A percentile compares a stretch with the other conserved stretches of the same genome.
Evolutionary conservation across 2,329 filamentous ascomycete genomes (phyloP).

Genomic region (Colletotrichum sp.): DNA sequence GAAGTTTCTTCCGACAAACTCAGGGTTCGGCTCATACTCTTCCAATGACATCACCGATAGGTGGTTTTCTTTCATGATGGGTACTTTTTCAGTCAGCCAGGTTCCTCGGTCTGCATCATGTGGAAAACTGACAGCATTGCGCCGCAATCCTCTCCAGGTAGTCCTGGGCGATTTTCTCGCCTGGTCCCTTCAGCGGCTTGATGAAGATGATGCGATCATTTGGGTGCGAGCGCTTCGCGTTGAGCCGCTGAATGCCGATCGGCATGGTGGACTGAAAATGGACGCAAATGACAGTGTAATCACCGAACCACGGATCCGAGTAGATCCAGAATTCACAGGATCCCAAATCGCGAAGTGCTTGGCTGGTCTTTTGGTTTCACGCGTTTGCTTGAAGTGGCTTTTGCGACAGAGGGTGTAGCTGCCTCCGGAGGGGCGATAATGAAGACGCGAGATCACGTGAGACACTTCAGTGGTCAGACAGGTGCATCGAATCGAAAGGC

Average conservation of each 20-base stretch:
- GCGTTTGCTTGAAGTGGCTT: background rate
- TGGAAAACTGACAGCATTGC: constrained; percentile 65
- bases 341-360: background rate
- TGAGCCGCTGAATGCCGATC: constrained; percentile 78
- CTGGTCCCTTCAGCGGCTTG: constrained; percentile 72
- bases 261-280: constrained; percentile 63
- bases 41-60: constrained; percentile 75
- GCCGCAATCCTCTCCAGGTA: constrained; percentile 81
- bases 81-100: constrained; percentile 46
- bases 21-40: constrained; percentile 80
- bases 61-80: constrained; percentile 71
- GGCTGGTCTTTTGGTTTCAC: background rate
- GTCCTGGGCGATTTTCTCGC: constrained; percentile 67
- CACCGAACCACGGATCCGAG: rapidly evolving
- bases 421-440: background rate
- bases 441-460: constrained; percentile 12
- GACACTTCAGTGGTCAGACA: background rate
- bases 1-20: constrained; percentile 90
- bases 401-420: background rate
- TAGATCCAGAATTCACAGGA: background rate
- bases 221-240: constrained; percentile 75
- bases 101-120: no score
- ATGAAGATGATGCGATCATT: constrained; percentile 86
- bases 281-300: rapidly evolving
- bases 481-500: background rate